A percentile compares a stretch with the other conserved stretches of the same genome.
Conservation (phyloP, 306 rosid species). For the Gleditsia sinensis region DNA sequence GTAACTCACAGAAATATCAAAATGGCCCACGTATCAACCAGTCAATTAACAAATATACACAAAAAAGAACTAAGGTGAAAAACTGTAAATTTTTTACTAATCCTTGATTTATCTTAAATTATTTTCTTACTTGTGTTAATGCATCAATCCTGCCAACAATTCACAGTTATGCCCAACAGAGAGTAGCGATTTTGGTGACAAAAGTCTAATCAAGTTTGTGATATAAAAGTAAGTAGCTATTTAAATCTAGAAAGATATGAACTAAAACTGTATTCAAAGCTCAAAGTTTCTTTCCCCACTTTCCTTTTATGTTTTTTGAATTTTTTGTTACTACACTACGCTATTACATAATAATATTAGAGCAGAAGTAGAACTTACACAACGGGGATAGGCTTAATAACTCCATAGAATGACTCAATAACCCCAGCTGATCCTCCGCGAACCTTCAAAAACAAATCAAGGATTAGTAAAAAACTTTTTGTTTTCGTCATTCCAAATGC, state of each 20-base stretch:
- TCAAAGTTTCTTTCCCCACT: not conserved
- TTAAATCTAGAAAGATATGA: not conserved
- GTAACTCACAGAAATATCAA: not conserved
- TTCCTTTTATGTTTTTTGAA: not conserved
- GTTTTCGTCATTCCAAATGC: too few species aligned
- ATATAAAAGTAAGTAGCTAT: not conserved
- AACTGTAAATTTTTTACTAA: not conserved
- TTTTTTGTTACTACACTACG: not conserved
- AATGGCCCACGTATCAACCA: not conserved
- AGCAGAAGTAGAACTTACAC: constrained; percentile 49
- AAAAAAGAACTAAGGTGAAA: not conserved
- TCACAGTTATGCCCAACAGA: not conserved
- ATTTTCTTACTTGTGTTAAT: not conserved
- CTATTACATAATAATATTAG: not conserved
- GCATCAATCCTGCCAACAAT: not conserved
- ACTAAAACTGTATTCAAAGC: not conserved
- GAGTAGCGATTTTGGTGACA: not conserved
- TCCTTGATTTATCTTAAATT: not conserved
- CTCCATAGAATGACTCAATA: constrained; percentile 65
- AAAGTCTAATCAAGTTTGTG: not conserved
- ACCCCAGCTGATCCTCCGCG: constrained; percentile 87
- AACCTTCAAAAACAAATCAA: constrained; percentile 61
- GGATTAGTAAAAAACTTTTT: too few species aligned
- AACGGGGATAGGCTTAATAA: constrained; percentile 55
- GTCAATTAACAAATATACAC: not conserved